These are phyloP conservation scores for Populus euphratica DNA, from an alignment of 345 rosid genomes.

Conservation along the genomic window DNA sequence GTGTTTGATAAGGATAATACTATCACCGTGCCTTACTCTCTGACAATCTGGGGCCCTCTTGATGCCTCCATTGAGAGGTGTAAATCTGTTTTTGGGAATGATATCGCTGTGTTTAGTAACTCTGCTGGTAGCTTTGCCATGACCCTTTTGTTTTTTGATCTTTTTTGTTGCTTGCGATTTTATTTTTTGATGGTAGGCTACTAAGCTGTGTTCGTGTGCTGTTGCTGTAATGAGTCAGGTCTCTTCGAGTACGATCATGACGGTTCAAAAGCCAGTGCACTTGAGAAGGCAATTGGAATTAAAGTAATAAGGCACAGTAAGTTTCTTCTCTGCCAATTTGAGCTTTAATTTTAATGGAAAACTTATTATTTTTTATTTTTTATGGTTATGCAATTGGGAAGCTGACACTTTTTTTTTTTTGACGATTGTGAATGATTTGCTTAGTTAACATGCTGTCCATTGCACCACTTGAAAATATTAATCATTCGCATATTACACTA, in stretches of 20 bases:
- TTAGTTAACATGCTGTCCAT: not conserved
- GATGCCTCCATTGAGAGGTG: conserved; percentile 62
- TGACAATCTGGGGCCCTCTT: conserved; percentile 69
- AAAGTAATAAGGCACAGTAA: conserved; percentile 87
- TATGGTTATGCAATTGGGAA: not conserved
- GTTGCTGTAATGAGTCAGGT: conserved; percentile 42
- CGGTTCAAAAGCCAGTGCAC: conserved; percentile 72
- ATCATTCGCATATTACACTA: not conserved
- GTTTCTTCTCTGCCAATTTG: conserved; percentile 16
- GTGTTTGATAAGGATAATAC: conserved; percentile 98
- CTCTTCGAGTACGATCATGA: conserved; percentile 83
- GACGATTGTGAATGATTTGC: not conserved
- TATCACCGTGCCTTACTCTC: conserved; percentile 79
- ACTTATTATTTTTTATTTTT: not conserved
- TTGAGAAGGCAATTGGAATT: conserved; percentile 82
- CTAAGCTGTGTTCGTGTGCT: conserved; percentile 1
- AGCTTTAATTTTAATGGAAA: not conserved
- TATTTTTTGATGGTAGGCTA: not conserved
- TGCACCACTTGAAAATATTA: not conserved
- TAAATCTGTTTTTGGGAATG: conserved; percentile 74
- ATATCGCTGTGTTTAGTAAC: conserved; percentile 85
- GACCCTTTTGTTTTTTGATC: not conserved
- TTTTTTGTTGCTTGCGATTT: conserved; percentile 6
- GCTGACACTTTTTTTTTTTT: not conserved
- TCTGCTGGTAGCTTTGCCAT: conserved; percentile 67